These are phyloP conservation scores for Sphaerostilbella broomeana DNA, from an alignment of 2,329 filamentous ascomycete genomes.

Conservation along the genomic window DNA sequence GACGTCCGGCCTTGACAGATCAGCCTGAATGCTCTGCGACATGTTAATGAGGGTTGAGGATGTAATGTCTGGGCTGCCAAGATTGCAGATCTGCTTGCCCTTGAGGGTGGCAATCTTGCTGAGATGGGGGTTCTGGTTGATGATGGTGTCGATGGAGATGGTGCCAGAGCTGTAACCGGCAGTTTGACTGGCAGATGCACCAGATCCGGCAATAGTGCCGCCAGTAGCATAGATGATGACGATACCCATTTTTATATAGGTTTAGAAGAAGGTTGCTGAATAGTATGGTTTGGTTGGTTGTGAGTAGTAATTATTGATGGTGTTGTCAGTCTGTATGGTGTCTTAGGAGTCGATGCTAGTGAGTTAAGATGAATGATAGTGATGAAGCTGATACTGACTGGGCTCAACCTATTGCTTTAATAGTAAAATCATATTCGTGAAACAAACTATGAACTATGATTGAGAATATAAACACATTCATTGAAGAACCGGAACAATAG, in stretches of 20 bases:
- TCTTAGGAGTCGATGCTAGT: too few species aligned
- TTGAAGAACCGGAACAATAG: too few species aligned
- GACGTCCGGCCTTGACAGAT: slow-evolving; percentile 36
- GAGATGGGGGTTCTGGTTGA: slow-evolving; percentile 49
- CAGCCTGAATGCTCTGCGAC: slow-evolving; percentile 40
- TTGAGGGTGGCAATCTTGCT: slow-evolving; percentile 47
- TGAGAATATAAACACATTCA: too few species aligned
- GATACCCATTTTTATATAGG: background rate
- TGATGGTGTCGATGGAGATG: slow-evolving; percentile 43
- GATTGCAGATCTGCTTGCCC: slow-evolving; percentile 46
- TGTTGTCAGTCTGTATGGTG: too few species aligned
- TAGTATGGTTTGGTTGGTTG: too few species aligned
- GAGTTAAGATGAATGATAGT: too few species aligned
- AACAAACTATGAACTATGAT: too few species aligned
- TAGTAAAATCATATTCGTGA: too few species aligned
- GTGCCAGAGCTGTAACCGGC: slow-evolving; percentile 36
- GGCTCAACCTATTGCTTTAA: too few species aligned
- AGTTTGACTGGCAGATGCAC: slow-evolving; percentile 39
- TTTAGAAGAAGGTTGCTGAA: background rate
- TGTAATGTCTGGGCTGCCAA: slow-evolving; percentile 43
- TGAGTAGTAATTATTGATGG: too few species aligned
- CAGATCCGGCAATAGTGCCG: slow-evolving; percentile 52
- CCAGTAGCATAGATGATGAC: slow-evolving; percentile 52
- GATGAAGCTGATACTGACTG: too few species aligned
- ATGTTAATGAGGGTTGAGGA: slow-evolving; percentile 42